Evolutionary conservation across 192 early-diverging fungal genomes (phyloP).

Genomic region (Coemansia sp.): DNA sequence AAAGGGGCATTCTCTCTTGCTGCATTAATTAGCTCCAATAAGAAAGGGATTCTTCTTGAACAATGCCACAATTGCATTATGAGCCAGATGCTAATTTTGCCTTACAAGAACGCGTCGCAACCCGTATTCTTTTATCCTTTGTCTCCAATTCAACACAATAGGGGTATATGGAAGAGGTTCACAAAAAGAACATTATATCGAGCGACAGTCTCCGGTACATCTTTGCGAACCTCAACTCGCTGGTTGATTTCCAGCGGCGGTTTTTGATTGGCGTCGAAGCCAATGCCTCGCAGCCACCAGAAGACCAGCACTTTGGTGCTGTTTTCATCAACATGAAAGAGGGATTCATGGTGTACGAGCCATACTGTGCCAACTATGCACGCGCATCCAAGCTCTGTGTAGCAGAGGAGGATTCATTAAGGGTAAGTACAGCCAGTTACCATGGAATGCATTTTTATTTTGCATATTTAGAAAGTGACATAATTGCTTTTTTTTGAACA

Average conservation of each 20-base stretch:
- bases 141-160: slow-evolving; percentile 21
- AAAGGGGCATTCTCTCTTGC: no score
- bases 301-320: slow-evolving; percentile 87
- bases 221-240: slow-evolving; percentile 89
- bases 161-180: slow-evolving; percentile 72
- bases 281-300: slow-evolving; percentile 62
- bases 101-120: background rate
- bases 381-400: slow-evolving; percentile 71
- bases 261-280: slow-evolving; percentile 91
- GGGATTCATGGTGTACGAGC: slow-evolving; percentile 82
- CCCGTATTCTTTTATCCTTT: background rate
- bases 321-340: slow-evolving; percentile 84
- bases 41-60: no score
- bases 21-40: no score
- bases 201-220: slow-evolving; percentile 79
- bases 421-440: slow-evolving; percentile 41
- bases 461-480: background rate
- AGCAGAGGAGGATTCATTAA: slow-evolving; percentile 64
- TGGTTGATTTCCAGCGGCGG: slow-evolving; percentile 95
- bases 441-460: no score
- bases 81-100: background rate
- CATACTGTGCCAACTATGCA: slow-evolving; percentile 91
- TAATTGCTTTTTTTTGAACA: background rate
- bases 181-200: slow-evolving; percentile 69
- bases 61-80: no score